Evolutionary conservation across 306 rosid genomes (phyloP).

Genomic region (Cercis canadensis): DNA sequence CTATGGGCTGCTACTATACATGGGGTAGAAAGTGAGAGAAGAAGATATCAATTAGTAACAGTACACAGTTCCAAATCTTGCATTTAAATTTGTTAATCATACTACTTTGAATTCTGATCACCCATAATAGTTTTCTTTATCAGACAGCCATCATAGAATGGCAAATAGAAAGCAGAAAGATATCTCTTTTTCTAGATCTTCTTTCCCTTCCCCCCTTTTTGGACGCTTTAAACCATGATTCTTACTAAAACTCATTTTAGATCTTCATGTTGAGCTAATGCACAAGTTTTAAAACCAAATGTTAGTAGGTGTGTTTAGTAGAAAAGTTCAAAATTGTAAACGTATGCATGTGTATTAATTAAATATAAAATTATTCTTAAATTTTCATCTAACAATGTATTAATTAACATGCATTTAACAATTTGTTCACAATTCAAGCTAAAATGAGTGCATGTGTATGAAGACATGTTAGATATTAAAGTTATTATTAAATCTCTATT

Average conservation of each 20-base stretch:
- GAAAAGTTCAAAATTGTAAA: too few species aligned
- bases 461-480: too few species aligned
- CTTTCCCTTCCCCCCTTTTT: background rate
- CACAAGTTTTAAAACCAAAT: too few species aligned
- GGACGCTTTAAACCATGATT: background rate
- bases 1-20: slow-evolving; percentile 14
- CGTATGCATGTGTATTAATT: too few species aligned
- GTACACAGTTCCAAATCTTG: slow-evolving; percentile 18
- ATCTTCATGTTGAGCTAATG: too few species aligned
- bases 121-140: slow-evolving; percentile 37
- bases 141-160: slow-evolving; percentile 43
- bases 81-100: slow-evolving; percentile 41
- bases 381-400: too few species aligned
- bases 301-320: too few species aligned
- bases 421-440: too few species aligned
- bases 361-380: too few species aligned
- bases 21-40: slow-evolving; percentile 3
- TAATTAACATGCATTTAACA: too few species aligned
- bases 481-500: too few species aligned
- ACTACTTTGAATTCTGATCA: slow-evolving; percentile 47
- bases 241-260: background rate
- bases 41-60: slow-evolving; percentile 20
- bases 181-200: background rate
- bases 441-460: too few species aligned
- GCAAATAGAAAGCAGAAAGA: slow-evolving; percentile 9